phyloP scores from a whole-genome alignment of 176 grass and related monocot genomes.

The Elymus sibiricus region DNA sequence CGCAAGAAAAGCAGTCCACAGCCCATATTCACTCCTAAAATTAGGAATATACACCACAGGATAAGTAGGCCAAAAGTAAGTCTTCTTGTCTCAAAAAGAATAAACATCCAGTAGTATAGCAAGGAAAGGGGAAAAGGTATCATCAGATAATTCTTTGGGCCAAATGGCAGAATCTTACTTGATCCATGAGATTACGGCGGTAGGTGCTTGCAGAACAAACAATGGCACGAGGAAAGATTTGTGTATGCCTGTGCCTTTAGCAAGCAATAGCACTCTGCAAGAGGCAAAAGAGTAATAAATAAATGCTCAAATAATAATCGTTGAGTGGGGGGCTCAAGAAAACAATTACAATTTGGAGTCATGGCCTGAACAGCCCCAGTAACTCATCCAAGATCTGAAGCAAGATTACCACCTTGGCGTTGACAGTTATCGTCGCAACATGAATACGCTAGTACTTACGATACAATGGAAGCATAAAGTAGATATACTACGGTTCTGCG shows the following conservation, averaged over 20 bases:
- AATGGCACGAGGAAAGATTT: conserved; percentile 95
- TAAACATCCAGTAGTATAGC: not conserved
- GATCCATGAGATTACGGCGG: conserved; percentile 78
- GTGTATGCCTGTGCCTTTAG: conserved; percentile 83
- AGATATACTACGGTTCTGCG: not conserved
- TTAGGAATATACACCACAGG: conserved; percentile 13
- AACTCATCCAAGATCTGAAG: not conserved
- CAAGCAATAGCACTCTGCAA: conserved; percentile 76
- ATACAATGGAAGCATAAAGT: not conserved
- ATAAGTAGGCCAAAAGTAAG: not conserved
- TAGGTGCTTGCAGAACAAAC: conserved; percentile 80
- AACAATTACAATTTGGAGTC: not conserved
- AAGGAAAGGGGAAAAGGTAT: conserved; percentile 14
- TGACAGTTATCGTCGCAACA: not conserved
- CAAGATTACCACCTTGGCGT: not conserved
- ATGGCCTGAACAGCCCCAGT: not conserved
- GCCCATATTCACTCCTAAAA: conserved; percentile 81
- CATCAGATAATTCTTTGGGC: not conserved
- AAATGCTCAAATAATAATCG: conserved; percentile 1
- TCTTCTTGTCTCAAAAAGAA: not conserved
- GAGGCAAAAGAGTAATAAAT: conserved; percentile 11
- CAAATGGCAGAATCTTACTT: conserved; percentile 60
- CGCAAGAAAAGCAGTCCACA: conserved; percentile 88
- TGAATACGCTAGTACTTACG: not conserved
- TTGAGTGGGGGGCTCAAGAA: not conserved